Evolutionary conservation across 1,284 basidiomycete species (phyloP), one percentile per base, ranked within the genome.

Genomic region (Trichosporon sp.): DNA sequence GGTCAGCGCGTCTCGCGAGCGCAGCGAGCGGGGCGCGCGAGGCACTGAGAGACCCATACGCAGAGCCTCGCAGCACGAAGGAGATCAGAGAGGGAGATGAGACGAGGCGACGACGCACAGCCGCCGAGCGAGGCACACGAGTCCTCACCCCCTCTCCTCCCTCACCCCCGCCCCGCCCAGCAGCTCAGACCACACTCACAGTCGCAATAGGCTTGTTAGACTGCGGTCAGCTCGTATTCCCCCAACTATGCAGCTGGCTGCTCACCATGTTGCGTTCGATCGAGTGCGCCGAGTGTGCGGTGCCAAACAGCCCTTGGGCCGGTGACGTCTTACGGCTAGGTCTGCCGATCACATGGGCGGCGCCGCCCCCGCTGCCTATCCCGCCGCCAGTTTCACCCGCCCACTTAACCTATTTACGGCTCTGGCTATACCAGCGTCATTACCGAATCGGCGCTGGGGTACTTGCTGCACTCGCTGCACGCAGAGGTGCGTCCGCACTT

Each of bases 171-270:
- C 42, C 35, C 4, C 32, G 32, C 32, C 9, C 5, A 38, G 35
- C 35, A 38, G 35, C 11, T 2, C 35, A 38, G 9, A 38, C 18
- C 4, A 8, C 47, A 53, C 47, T 53, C 44, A 65, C 47, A 53
- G 64, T 65, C 42, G 64, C 64, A 27, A 65, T 65, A 3, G 63
- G 63, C 21, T 38, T 31, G 47, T 60, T 60, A 18, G 56, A 60
- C 56, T 60, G 27, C 0, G 13, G 29, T 58, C 12, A 58, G 56
- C 56, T 31, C 11, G 11, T 1, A 29, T 12, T 23, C 3, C 11
- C 51, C 9, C 9, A 38, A 13, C 35, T 38, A 13, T 15, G 53
- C 9, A 27, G 42, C 7, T 4, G 6, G 42, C 42, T n/a, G 15
- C 53, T 58, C 53, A 58, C 53, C 53, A 58, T 58, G 53, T 58